phyloP scores from a whole-genome alignment of 1,284 basidiomycete species.

The Anthracocystis panici-leucophaei region DNA sequence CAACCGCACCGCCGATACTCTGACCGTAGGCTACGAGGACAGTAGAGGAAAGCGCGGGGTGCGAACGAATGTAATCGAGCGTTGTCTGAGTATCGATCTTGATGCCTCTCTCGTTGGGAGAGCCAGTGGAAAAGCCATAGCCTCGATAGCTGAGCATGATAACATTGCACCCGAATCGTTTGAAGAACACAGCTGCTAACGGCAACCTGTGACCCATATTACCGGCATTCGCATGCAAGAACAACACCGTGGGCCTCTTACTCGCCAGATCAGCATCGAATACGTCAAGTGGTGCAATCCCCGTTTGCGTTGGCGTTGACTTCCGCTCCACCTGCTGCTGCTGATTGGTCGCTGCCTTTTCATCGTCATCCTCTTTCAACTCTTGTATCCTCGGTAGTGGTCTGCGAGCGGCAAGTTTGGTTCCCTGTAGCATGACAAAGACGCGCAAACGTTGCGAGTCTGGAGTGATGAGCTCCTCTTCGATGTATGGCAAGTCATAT shows the following conservation, averaged over 20 bases:
- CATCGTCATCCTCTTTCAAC: conserved; percentile 9
- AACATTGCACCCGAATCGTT: conserved; percentile 86
- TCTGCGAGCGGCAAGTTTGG: conserved; percentile 17
- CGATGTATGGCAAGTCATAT: conserved; percentile 62
- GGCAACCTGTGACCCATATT: conserved; percentile 83
- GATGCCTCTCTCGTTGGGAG: conserved; percentile 82
- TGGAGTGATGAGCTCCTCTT: conserved; percentile 61
- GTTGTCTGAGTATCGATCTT: conserved; percentile 80
- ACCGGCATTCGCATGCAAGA: conserved; percentile 68
- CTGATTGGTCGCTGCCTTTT: conserved; percentile 8
- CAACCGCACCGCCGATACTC: conserved; percentile 94
- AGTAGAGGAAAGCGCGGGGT: conserved; percentile 75
- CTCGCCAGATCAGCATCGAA: conserved; percentile 38
- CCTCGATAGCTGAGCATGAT: conserved; percentile 89
- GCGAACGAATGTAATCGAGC: conserved; percentile 80
- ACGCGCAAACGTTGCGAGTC: conserved; percentile 59
- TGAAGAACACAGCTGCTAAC: conserved; percentile 85
- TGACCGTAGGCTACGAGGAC: conserved; percentile 82
- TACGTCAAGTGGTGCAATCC: conserved; percentile 9
- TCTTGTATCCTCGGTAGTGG: conserved; percentile 18
- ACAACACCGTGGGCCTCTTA: conserved; percentile 59
- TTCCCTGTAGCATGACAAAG: conserved; percentile 62
- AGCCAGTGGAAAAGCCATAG: conserved; percentile 86
- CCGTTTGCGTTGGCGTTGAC: conserved; percentile 41
- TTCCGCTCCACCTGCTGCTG: conserved; percentile 17